Evolutionary conservation across 176 grass and related monocot species (phyloP), one percentile per base, ranked within the genome.

Genomic region (Triticum dicoccoides): DNA sequence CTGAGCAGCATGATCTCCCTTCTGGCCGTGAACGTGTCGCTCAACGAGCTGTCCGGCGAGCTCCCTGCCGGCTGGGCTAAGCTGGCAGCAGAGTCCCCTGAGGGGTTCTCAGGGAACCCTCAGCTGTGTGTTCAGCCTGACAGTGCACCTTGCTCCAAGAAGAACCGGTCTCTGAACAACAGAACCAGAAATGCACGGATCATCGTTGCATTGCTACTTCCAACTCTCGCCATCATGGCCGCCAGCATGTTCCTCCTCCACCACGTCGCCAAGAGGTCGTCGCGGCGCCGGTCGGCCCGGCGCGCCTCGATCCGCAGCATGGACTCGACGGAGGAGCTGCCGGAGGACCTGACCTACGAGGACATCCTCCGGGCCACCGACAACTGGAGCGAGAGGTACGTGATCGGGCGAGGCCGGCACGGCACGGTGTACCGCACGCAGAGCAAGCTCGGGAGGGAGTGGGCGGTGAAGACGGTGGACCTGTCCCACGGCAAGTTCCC

Each of bases 311-410:
- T 77, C 2, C 38, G 71, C 33, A 79, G 79, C 71, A 32, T 79
- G 33, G 69, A 84, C 39, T 84, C 74, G 3, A 91, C 74, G 20
- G 80, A 82, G 35, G 86, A 86, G 12, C 49, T 89, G 27, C 86
- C 90, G 3, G 83, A 86, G 39, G 77, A 89, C 69, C 32, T 92
- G 37, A 45, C 83, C 44, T 89, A 92, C 34, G 78, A 86, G 44
- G 90, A 91, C 61, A 91, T 92, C 76, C 44, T 92, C 45, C 77
- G 72, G 14, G 86, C 82, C 3, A 92, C 90, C 6, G 90, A 89
- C 25, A 85, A 89, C 23, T 88, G 88, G 82, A 92, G 86, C 12
- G 90, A 92, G 27, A 92, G 86, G 69, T 89, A 82, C n/a, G 82
- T 92, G 5, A 89, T 92, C 71, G 90, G 90, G 23, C 85, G 86